phyloP scores from a whole-genome alignment of 495 filamentous ascomycete species.

The Xylaria telfairii region DNA sequence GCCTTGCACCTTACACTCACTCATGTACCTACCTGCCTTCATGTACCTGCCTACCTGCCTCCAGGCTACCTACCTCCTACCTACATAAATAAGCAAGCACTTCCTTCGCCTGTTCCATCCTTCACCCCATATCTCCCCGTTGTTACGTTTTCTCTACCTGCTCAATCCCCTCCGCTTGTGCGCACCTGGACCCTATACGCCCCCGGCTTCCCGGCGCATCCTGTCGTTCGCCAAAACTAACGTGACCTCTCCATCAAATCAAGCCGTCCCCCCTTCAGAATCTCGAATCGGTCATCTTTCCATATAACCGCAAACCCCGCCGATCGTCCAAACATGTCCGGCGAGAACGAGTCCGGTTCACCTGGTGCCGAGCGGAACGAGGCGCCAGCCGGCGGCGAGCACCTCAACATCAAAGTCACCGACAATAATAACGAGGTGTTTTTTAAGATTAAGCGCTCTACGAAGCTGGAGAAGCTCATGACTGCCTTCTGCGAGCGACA shows the following conservation, averaged over 20 bases:
- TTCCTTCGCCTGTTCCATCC: background rate
- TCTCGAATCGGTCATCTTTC: background rate
- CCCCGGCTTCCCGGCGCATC: background rate
- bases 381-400: constrained; percentile 63
- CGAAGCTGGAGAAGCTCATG: constrained; percentile 97
- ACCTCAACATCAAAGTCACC: constrained; percentile 99
- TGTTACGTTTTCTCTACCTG: background rate
- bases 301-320: background rate
- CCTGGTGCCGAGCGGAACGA: constrained; percentile 60
- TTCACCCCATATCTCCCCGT: background rate
- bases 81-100: background rate
- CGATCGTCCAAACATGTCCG: constrained; percentile 53
- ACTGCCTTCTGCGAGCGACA: constrained; percentile 97
- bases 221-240: background rate
- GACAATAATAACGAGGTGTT: constrained; percentile 99
- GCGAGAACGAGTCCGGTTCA: constrained; percentile 59
- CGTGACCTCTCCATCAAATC: background rate
- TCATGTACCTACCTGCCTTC: background rate
- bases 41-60: too few relatives aligned
- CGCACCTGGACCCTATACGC: background rate
- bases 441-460: constrained; percentile 99
- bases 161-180: background rate
- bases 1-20: background rate
- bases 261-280: background rate
- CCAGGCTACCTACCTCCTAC: background rate